Evolutionary conservation across 2,329 filamentous ascomycete species (phyloP), one percentile per base, ranked within the genome.

Genomic region (Colletotrichum cuscutae): DNA sequence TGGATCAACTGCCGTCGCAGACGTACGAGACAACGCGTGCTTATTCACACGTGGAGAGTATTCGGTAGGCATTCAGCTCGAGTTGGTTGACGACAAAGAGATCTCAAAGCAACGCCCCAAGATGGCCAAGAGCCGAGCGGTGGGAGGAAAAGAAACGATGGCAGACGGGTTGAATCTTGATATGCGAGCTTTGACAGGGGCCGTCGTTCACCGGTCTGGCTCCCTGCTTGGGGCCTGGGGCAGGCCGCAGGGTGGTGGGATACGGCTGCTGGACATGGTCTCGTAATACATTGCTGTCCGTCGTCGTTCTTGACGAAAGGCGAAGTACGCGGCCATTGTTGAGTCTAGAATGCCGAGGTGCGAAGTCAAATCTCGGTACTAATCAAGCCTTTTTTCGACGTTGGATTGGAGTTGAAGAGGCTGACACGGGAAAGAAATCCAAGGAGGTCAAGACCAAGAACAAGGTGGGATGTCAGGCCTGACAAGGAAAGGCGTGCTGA

Each of bases 401-500:
- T 58, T 65, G 58, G 35, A 24, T 53, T 64, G 71, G 65, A 54
- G 71, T 70, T 61, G 60, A 70, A 61, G 71, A 72, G 71, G 71
- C 71, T 72, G 71, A 70, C 30, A 26, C 65, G 59, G 59, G 35
- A 64, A 61, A 6, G 35, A 37, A 28, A 62, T 24, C 46, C 42
- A 52, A 32, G 26, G 42, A 46, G 32, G 54, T 59, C 58, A 37
- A 42, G 65, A 60, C n/a, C 52, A 35, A 60, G 26, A 64, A 46
- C 26, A 65, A 56, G 52, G 69, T 72, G 53, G 65, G 26, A 72
- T 71, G 58, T 64, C 57, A 72, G 35, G 68, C 71, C 71, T 67
- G 68, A 72, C 61, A 72, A 59, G 71, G 71, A 62, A 72, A 71
- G 52, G 71, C 71, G 71, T 53, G 42, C 9, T 42, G 57, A 72